A percentile compares a stretch with the other conserved stretches of the same genome.
Evolutionary conservation across 225 moss, liverwort and hornwort species (phyloP).

Genomic region (Anthoceros angustus): DNA sequence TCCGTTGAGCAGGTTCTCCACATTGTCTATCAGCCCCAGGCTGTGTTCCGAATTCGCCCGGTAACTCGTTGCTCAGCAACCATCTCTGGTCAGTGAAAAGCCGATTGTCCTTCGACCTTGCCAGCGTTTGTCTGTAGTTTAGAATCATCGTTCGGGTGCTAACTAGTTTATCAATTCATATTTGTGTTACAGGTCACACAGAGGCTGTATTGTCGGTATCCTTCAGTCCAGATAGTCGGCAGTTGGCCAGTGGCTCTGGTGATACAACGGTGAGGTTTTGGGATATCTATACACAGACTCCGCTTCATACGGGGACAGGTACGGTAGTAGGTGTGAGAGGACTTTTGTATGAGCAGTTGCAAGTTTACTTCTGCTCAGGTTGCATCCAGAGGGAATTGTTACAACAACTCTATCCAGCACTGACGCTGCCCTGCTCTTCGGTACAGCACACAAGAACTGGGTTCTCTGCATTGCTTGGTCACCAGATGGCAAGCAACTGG

Average conservation of each 20-base stretch:
- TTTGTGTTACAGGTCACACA: slow-evolving; percentile 38
- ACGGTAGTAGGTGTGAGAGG: neutral
- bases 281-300: slow-evolving; percentile 94
- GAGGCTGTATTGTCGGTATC: slow-evolving; percentile 76
- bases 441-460: slow-evolving; percentile 85
- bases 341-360: no score
- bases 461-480: slow-evolving; percentile 94
- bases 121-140: neutral
- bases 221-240: slow-evolving; percentile 89
- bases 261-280: slow-evolving; percentile 96
- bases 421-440: slow-evolving; percentile 3
- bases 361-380: neutral
- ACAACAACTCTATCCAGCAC: neutral
- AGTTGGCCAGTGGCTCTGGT: slow-evolving; percentile 93
- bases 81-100: slow-evolving; percentile 53
- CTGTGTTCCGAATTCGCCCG: slow-evolving; percentile 80
- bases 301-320: slow-evolving; percentile 61
- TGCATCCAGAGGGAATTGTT: neutral
- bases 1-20: slow-evolving; percentile 80
- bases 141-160: neutral
- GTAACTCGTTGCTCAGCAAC: slow-evolving; percentile 91
- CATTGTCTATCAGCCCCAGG: slow-evolving; percentile 93
- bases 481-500: slow-evolving; percentile 83
- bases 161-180: neutral
- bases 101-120: neutral